Evolutionary conservation across 2,329 filamentous ascomycete species (phyloP), one percentile per base, ranked within the genome.

Genomic region (Fusarium chuoi): DNA sequence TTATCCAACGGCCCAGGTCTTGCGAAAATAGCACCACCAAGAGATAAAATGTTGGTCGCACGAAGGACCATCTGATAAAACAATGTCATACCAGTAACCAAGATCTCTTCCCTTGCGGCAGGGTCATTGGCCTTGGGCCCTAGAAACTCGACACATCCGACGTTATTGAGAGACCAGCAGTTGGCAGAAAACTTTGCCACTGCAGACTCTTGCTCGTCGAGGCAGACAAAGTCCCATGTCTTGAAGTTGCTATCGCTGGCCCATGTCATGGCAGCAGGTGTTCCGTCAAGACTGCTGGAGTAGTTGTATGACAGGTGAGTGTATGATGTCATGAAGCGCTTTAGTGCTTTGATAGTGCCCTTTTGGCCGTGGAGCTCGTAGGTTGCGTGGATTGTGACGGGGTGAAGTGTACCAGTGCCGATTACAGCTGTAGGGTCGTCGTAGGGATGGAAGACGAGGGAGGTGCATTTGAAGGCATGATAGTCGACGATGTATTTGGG

Each of bases 161-260:
- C 30, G 8, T 76, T 75, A 28, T 60, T 68, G 5, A 69, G 26
- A 13, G 66, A 61, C 59, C 69, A 77, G 4, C 33, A 24, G 30
- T 70, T 69, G 7, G 75, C 66, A 0, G 71, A 66, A 54, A 77
- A 77, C n/a, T 52, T 74, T 22, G 75, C 75, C 3, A 77, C 75
- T 5, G 75, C 71, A 42, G 63, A 45, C 22, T 63, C 46, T 28
- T 77, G 59, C 45, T 74, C 73, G 13, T 75, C 73, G 7, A 74
- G 56, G 12, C 75, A 77, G 42, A 69, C 70, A 39, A 77, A 77
- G 36, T 75, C 66, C 75, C 75, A 77, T 11, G 57, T 73, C 66
- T 73, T 77, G 56, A 77, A 74, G 48, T 55, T 58, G 17, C 58
- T 57, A 0, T 26, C 38, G 41, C 71, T 75, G 2, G 68, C 57